Evolutionary conservation across 257 asterid genomes (phyloP), one percentile per base, ranked within the genome.

Genomic region (Nyctanthes arbortristis): DNA sequence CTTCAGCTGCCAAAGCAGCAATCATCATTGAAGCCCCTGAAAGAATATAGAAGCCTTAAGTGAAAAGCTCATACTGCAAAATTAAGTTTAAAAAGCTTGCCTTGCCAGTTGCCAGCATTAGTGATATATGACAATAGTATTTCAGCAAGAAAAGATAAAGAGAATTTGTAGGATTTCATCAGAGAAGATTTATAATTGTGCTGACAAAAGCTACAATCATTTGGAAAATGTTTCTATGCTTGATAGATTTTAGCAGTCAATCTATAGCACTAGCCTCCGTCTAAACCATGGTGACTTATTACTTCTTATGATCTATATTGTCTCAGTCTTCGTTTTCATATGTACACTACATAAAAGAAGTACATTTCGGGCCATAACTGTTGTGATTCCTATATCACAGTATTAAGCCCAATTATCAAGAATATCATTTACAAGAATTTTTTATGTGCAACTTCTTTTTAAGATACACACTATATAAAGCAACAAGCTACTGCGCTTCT

Each of bases 1-100:
- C 84, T 68, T 82, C 82, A 34, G 81, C 75, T 40, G 87, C 80
- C 78, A 82, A 63, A 10, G 74, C 80, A 27, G 87, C 84, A 13
- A 82, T 69, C 71, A 82, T 70, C 82, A 82, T 79, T 25, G 84
- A 69, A 63, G 68, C 76, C 63, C 84, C 87, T 82, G 79, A 31
- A 70, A 73, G 43, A 75, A 49, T 25, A 12, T 24, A 65, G 18
- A 12, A 25, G 64, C 69, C 2, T 32, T 7, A 5, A 31, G 12
- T 61, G 18, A 49, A 25, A 55, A 25, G 24, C 7, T 66, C 24
- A 27, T 12, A 24, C n/a, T 8, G 35, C 7, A 52, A n/a, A 59
- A 20, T 24, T 10, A 32, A 31, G 34, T 32, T 49, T 10, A 32
- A 33, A 7, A 33, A 7, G 63, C 27, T 22, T 22, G 16, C 59